These are phyloP conservation scores for Trifolium dubium DNA, from an alignment of 306 rosid species.

Conservation along the genomic window DNA sequence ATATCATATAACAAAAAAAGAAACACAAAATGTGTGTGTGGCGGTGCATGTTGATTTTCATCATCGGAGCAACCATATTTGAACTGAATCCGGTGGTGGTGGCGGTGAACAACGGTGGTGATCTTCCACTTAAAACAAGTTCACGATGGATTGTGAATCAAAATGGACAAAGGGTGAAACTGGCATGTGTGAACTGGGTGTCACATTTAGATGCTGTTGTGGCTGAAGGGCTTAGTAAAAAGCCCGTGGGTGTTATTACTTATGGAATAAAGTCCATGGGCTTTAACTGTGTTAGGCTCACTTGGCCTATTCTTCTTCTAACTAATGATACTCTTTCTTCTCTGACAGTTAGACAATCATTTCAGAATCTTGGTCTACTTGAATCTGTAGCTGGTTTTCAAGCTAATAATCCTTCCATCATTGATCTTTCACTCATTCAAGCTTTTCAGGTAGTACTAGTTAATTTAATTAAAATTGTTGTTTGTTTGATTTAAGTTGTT, in stretches of 20 bases:
- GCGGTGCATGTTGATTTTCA: not conserved
- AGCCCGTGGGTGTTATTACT: constrained; percentile 68
- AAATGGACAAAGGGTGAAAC: constrained; percentile 74
- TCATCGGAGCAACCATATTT: not conserved
- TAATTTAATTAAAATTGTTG: no score
- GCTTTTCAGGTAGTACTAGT: constrained; percentile 78
- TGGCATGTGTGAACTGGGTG: constrained; percentile 88
- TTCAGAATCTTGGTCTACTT: constrained; percentile 52
- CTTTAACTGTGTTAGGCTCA: constrained; percentile 90
- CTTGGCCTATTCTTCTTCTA: constrained; percentile 73
- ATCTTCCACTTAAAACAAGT: constrained; percentile 57
- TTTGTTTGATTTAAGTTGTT: no score
- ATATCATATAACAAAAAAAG: not conserved
- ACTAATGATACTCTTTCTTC: constrained; percentile 69
- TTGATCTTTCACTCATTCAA: constrained; percentile 68
- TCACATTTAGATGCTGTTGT: constrained; percentile 73
- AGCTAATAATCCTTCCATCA: constrained; percentile 70
- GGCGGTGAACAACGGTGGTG: constrained; percentile 19
- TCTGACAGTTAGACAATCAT: constrained; percentile 73
- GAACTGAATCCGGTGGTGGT: not conserved
- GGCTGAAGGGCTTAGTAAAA: constrained; percentile 87
- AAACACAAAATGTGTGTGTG: constrained; percentile 28
- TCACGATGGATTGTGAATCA: constrained; percentile 80
- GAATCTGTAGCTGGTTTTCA: constrained; percentile 66
- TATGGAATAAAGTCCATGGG: constrained; percentile 61